A percentile compares a stretch with the other conserved stretches of the same genome.
phyloP scores from a whole-genome alignment of 768 basidiomycete species.

The Russula sp. region DNA sequence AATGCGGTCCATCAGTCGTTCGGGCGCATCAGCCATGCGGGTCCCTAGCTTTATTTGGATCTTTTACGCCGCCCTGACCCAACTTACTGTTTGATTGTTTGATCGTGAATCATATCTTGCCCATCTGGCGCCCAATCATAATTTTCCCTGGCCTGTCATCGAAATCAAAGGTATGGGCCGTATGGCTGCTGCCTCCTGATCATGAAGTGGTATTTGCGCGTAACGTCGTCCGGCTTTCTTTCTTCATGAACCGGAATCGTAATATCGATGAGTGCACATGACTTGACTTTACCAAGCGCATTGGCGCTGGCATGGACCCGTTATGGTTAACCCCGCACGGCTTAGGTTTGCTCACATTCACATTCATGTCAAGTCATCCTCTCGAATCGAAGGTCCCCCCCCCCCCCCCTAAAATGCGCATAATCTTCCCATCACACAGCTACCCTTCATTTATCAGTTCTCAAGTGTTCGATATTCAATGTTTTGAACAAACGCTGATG shows the following conservation, averaged over 20 bases:
- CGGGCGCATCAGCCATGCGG: not conserved
- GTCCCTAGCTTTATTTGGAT: not conserved
- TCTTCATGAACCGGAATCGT: not conserved
- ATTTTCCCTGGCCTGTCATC: not conserved
- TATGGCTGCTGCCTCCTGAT: not conserved
- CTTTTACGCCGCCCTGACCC: too few species aligned
- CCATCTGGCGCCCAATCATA: not conserved
- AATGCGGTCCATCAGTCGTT: not conserved
- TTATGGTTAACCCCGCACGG: not conserved
- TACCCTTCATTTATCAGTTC: not conserved
- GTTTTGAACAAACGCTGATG: not conserved
- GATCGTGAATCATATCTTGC: slow-evolving; percentile 12
- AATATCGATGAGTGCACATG: not conserved
- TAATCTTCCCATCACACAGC: not conserved
- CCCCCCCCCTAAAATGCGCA: not conserved
- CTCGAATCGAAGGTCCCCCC: not conserved
- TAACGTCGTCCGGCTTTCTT: not conserved
- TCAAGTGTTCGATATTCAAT: not conserved
- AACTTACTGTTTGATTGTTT: not conserved
- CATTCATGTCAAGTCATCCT: too few species aligned
- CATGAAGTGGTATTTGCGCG: not conserved
- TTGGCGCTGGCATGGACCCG: not conserved
- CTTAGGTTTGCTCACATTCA: not conserved
- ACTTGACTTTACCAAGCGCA: not conserved
- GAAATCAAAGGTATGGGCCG: not conserved